Evolutionary conservation across 257 asterid species (phyloP).

Genomic region (Cruciata laevipes): DNA sequence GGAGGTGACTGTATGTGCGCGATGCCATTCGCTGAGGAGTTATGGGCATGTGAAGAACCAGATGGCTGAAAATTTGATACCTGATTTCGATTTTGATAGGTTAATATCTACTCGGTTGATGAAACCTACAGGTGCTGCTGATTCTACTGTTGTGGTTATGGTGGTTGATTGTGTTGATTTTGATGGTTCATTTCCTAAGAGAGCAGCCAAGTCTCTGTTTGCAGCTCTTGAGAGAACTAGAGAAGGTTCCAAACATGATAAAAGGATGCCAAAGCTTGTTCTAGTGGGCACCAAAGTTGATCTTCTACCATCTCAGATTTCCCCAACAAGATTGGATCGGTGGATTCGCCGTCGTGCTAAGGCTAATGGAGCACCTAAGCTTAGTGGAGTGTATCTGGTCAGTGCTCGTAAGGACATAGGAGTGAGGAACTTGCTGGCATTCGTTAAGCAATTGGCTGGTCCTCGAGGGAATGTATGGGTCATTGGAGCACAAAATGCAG

Average conservation of each 20-base stretch:
- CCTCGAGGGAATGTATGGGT: constrained; percentile 98
- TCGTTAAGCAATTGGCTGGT: constrained; percentile 71
- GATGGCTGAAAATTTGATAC: constrained; percentile 72
- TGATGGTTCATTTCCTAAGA: constrained; percentile 91
- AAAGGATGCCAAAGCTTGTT: constrained; percentile 80
- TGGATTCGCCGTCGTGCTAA: constrained; percentile 90
- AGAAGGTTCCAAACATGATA: constrained; percentile 44
- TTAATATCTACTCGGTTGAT: constrained; percentile 68
- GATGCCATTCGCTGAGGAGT: constrained; percentile 84
- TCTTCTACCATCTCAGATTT: constrained; percentile 89
- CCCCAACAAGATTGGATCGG: constrained; percentile 78
- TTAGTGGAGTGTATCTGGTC: constrained; percentile 81
- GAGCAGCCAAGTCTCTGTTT: constrained; percentile 79
- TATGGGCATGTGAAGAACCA: constrained; percentile 88
- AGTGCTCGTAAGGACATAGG: constrained; percentile 92
- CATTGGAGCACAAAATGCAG: constrained; percentile 94
- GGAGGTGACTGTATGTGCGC: constrained; percentile 80
- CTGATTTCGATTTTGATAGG: constrained; percentile 84
- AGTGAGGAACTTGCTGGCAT: constrained; percentile 66
- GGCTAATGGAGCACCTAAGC: constrained; percentile 83
- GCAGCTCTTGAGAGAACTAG: constrained; percentile 46
- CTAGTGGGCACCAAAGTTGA: constrained; percentile 93
- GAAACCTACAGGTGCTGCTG: constrained; percentile 80
- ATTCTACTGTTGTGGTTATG: constrained; percentile 79
- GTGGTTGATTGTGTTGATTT: constrained; percentile 93